Percentiles rank a stretch among this genome's conserved stretches.
phyloP scores from a whole-genome alignment of 257 asterid genomes.

The Galeopsis tetrahit region DNA sequence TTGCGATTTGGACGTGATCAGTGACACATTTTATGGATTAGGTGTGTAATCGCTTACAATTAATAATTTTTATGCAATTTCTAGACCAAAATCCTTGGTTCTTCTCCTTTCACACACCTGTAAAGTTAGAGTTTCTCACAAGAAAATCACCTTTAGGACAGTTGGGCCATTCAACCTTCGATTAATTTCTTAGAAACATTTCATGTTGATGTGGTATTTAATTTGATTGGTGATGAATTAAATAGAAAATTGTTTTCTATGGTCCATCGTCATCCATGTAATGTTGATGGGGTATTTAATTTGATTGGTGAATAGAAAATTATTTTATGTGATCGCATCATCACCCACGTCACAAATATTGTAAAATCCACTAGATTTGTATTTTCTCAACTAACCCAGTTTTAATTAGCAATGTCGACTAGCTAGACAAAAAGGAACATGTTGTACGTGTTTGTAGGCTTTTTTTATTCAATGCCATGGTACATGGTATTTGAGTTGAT shows the following conservation, averaged over 20 bases:
- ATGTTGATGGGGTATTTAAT: neutral
- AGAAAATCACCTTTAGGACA: neutral
- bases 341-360: neutral
- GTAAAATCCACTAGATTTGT: too few species aligned
- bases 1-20: conserved; percentile 5
- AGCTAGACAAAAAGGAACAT: too few species aligned
- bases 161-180: neutral
- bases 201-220: neutral
- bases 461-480: too few species aligned
- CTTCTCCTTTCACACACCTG: neutral
- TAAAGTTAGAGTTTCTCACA: neutral
- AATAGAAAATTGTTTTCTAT: too few species aligned
- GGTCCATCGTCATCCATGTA: neutral
- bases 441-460: too few species aligned
- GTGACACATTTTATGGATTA: conserved; percentile 3
- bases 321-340: neutral
- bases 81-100: neutral
- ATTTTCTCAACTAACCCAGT: too few species aligned
- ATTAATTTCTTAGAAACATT: neutral
- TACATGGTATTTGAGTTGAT: too few species aligned
- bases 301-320: too few species aligned
- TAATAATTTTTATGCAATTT: neutral
- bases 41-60: conserved; percentile 9
- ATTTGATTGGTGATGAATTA: too few species aligned
- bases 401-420: too few species aligned